phyloP scores from a whole-genome alignment of 768 basidiomycete genomes.

The Lactarius akahatsu region DNA sequence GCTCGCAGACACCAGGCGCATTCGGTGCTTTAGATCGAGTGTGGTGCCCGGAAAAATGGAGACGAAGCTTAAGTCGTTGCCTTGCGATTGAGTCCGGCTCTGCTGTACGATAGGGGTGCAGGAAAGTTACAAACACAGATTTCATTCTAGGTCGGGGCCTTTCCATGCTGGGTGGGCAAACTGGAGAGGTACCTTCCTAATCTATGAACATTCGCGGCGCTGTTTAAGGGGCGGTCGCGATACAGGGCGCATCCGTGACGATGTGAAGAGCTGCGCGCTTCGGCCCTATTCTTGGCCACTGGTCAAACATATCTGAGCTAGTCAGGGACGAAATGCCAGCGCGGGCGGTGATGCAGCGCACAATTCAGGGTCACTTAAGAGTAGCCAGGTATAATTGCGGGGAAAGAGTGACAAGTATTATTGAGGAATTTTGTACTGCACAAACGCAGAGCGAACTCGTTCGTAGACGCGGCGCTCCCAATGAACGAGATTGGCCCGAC shows the following conservation, averaged over 20 bases:
- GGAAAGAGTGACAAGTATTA: constrained; percentile 1
- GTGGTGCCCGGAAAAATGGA: not conserved
- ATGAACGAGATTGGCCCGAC: constrained; percentile 71
- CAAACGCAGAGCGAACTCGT: constrained; percentile 52
- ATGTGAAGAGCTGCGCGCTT: not conserved
- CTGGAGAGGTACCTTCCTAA: not conserved
- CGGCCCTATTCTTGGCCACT: not conserved
- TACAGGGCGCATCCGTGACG: constrained; percentile 1
- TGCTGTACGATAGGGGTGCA: not conserved
- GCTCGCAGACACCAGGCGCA: not conserved
- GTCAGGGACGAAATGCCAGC: constrained; percentile 9
- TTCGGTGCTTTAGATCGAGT: not conserved
- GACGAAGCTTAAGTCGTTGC: not conserved
- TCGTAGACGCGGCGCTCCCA: constrained; percentile 74
- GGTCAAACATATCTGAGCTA: not conserved
- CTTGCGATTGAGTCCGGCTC: constrained; percentile 15
- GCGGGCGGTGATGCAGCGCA: constrained; percentile 4
- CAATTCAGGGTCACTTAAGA: not conserved
- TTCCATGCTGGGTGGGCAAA: not conserved
- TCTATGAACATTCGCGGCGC: not conserved
- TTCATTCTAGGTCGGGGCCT: not conserved
- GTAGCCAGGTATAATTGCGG: not conserved
- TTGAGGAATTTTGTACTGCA: constrained; percentile 5
- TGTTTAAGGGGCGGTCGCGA: not conserved
- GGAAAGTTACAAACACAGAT: not conserved